Evolutionary conservation across 2,329 filamentous ascomycete species (phyloP), one percentile per base, ranked within the genome.

Genomic region (Penicillium sp.): DNA sequence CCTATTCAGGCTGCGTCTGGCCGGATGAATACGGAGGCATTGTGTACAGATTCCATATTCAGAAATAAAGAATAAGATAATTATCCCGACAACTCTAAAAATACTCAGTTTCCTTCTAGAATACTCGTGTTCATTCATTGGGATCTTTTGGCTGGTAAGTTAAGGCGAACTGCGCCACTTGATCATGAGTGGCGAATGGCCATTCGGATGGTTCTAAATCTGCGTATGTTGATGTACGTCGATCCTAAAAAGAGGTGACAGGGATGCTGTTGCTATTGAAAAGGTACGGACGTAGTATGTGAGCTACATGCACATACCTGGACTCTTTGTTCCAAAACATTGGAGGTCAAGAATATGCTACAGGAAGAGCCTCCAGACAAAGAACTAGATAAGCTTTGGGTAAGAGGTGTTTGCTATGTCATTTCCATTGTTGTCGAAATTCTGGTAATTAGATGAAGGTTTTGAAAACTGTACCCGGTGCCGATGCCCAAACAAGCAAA

Each of bases 131-230:
- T 13, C 33, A 33, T 46, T 47, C 18, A 31, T 37, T 31, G 25
- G n/a, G 14, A 11, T 33, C 11, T 7, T 9, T 16, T 12, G 16
- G 40, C 40, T n/a, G 28, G 14, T 25, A 25, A 33, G 28, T 12
- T 25, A 25, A 33, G 40, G 30, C 18, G 14, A 31, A 33, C 38
- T 51, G 33, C 49, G 49, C 49, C 49, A 51, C 49, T 46, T 10
- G 31, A 29, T 34, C 28, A 38, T 41, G 18, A 28, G 44, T 51
- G 49, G 49, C 49, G 34, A 51, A 37, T 12, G 14, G 31, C 12
- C 18, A 44, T 34, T 44, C 14, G 31, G 22, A 5, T 25, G 4
- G 22, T 25, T 8, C 7, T 25, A 7, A 25, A 7, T 6, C 22
- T 6, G 22, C 22, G 7, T 3, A 25, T 7, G 22, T 25, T 25